Conservation (phyloP, 805 yeast genomes). For the Myxozyma vanderwaltii region DNA sequence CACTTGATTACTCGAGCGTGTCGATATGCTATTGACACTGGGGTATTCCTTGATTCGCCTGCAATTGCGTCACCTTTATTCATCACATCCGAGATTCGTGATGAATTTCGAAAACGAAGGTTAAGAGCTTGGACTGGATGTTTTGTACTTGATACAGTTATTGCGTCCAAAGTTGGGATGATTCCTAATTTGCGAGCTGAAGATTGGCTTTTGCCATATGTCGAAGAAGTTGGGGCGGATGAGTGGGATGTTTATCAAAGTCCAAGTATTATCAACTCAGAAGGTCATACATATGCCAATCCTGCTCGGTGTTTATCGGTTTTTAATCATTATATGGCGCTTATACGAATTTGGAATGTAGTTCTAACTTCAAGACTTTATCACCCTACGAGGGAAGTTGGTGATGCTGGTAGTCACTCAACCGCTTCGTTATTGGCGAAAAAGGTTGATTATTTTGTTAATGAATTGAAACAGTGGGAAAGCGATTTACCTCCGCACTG, state of each 20-base stretch:
- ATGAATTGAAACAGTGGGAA: slow-evolving; percentile 16
- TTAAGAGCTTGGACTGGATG: slow-evolving; percentile 13
- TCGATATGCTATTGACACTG: background rate
- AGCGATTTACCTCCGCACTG: slow-evolving; percentile 16
- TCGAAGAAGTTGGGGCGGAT: slow-evolving; percentile 11
- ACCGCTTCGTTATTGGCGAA: background rate
- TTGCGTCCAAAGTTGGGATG: slow-evolving; percentile 12
- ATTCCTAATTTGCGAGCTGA: slow-evolving; percentile 9
- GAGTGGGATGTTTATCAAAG: slow-evolving; percentile 20
- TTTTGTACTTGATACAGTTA: slow-evolving; percentile 12
- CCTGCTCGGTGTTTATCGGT: slow-evolving; percentile 19
- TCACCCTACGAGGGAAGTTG: slow-evolving; percentile 1
- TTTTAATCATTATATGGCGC: slow-evolving; percentile 11
- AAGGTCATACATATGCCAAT: background rate
- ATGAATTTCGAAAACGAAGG: background rate
- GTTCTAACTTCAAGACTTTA: slow-evolving; percentile 4
- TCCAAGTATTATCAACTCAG: background rate
- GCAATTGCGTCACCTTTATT: background rate
- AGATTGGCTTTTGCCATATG: slow-evolving; percentile 13
- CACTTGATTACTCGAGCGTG: slow-evolving; percentile 4
- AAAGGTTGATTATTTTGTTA: slow-evolving; percentile 1
- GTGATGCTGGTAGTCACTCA: background rate
- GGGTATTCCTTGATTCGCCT: slow-evolving; percentile 5
- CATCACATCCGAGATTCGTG: background rate
- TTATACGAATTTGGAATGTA: slow-evolving; percentile 18